Evolutionary conservation across 192 early-diverging fungal genomes (phyloP).

Genomic region (Umbelopsis vinacea): DNA sequence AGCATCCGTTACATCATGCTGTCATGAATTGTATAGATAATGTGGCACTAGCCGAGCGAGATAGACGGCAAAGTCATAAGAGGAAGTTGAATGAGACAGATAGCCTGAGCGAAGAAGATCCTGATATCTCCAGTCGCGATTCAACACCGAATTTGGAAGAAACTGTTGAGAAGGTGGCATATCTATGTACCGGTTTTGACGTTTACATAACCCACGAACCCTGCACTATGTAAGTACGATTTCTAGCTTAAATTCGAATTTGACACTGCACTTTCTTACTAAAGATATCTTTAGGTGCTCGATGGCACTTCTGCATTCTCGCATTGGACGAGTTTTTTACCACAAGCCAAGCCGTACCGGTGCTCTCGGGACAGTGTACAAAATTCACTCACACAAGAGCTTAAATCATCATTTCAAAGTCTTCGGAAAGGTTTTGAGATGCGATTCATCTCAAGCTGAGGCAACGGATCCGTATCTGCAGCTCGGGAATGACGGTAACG

Average conservation of each 20-base stretch:
- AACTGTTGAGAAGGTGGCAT: slow-evolving; percentile 39
- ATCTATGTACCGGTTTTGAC: slow-evolving; percentile 85
- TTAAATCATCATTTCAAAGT: slow-evolving; percentile 79
- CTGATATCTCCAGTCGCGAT: background rate
- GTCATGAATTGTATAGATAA: slow-evolving; percentile 76
- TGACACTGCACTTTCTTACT: slow-evolving; percentile 16
- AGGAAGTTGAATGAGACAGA: slow-evolving; percentile 28
- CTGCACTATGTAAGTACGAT: slow-evolving; percentile 75
- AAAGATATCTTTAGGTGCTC: slow-evolving; percentile 62
- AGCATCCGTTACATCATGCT: slow-evolving; percentile 79
- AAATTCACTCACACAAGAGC: slow-evolving; percentile 70
- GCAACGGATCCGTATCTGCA: background rate
- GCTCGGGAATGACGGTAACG: background rate
- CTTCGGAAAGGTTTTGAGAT: slow-evolving; percentile 35
- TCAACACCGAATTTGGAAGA: slow-evolving; percentile 20
- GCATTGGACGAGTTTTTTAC: slow-evolving; percentile 88
- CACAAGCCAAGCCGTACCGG: slow-evolving; percentile 50
- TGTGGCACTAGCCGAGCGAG: slow-evolving; percentile 64
- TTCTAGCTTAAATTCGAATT: background rate
- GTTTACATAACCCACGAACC: slow-evolving; percentile 84
- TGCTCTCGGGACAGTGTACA: slow-evolving; percentile 61
- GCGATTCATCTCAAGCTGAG: background rate
- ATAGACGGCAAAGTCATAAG: slow-evolving; percentile 15
- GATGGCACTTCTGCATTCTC: slow-evolving; percentile 95
- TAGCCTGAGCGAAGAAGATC: background rate